Evolutionary conservation across 768 basidiomycete species (phyloP), one percentile per base, ranked within the genome.

Genomic region (Amanita phalloides): DNA sequence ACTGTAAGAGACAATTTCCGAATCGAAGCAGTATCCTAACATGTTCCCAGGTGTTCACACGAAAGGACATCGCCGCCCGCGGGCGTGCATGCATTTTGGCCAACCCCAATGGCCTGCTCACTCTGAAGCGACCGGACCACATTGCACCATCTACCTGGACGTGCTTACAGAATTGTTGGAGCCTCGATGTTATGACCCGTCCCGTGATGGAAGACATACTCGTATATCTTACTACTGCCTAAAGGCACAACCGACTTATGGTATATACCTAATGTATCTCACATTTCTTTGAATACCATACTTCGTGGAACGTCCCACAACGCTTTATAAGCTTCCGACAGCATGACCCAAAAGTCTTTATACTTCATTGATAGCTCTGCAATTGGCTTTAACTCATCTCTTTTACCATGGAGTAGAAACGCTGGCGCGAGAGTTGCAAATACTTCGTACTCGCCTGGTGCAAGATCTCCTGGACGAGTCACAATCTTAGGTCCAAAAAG

Each of bases 401-500:
- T 23, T 17, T 1, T 6, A 20, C 32, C 49, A 10, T 42, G 11
- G 10, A 50, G 20, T 4, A 50, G 30, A 35, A 42, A 50, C n/a
- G 49, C 37, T 8, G 48, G 23, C 4, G 36, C 49, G 3, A 50
- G 49, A 4, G 39, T 50, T 21, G 35, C 49, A 30, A 50, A 41
- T 14, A 43, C 49, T 50, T 50, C 49, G 20, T 50, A 50, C 21
- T 50, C 49, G 10, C 49, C 39, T 25, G 49, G 49, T 10, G 49
- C 38, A 43, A 50, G 49, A 33, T 35, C 26, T 30, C 21, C 41
- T 9, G 49, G 49, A 43, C 41, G 41, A 32, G 26, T 8, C 20
- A 50, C n/a, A 41, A 50, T 25, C 39, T 50, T 50, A 37, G 41
- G 37, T 9, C 49, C 49, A 50, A 50, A 42, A 3, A 50, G 25